Evolutionary conservation across 108 stramenopile genomes (phyloP).

Genomic region (Nannochloropsis gaditana): DNA sequence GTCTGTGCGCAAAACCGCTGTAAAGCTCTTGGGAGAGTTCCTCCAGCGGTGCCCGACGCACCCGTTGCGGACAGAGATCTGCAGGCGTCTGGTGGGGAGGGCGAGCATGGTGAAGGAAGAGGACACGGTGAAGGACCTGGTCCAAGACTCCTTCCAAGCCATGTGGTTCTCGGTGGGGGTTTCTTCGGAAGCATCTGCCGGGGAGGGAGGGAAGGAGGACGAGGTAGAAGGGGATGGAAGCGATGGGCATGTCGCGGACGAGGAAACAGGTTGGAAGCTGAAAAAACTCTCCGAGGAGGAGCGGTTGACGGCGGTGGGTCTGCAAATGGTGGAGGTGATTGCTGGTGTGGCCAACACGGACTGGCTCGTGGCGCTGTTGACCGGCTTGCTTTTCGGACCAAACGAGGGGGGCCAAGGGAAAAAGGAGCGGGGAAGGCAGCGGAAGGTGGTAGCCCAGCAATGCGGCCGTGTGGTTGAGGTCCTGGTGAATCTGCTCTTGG

Average conservation of each 20-base stretch:
- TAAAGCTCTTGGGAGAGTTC: constrained; percentile 73
- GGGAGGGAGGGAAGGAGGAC: neutral
- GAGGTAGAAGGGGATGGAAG: neutral
- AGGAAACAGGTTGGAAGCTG: constrained; percentile 14
- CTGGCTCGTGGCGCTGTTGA: constrained; percentile 63
- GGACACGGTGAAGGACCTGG: constrained; percentile 78
- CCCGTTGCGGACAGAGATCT: constrained; percentile 65
- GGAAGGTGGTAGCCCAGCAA: constrained; percentile 54
- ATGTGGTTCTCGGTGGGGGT: constrained; percentile 60
- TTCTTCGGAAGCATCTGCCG: neutral
- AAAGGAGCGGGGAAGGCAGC: constrained; percentile 63
- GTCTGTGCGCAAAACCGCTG: constrained; percentile 73
- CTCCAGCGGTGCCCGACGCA: constrained; percentile 69
- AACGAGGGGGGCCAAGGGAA: constrained; percentile 69
- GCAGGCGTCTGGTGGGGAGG: constrained; percentile 64
- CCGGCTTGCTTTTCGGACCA: constrained; percentile 66
- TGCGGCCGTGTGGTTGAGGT: constrained; percentile 64
- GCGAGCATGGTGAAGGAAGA: constrained; percentile 84
- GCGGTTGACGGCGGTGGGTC: constrained; percentile 28
- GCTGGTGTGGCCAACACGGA: constrained; percentile 53
- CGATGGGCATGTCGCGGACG: constrained; percentile 20
- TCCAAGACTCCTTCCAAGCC: constrained; percentile 73
- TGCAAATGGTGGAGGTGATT: constrained; percentile 87
- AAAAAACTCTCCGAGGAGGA: neutral
- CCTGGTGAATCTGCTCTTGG: constrained; percentile 67